Evolutionary conservation across 257 asterid genomes (phyloP), one percentile per base, ranked within the genome.

Genomic region (Solanum bulbocastanum): DNA sequence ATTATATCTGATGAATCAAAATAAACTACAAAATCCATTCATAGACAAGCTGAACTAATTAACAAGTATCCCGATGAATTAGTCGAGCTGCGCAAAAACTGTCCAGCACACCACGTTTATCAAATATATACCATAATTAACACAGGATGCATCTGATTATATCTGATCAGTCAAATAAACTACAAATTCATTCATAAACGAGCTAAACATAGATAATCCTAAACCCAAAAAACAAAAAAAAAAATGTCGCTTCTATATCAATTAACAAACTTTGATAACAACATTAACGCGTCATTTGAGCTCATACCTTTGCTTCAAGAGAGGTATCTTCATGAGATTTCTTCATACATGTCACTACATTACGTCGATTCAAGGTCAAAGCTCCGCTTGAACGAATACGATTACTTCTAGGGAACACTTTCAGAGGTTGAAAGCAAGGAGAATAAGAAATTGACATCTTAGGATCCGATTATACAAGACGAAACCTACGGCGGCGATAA

Each of bases 391-490:
- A 87, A 90, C 86, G 40, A 30, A 87, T 30, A 40, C 49, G 69
- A 56, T 83, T 89, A 86, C 86, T 75, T 85, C 76, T 88, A 23
- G 92, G 49, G 25, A 88, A 44, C 14, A 89, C 72, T 88, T 86
- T 91, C 1, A 91, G 93, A 49, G 92, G 88, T 69, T 71, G 91
- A 88, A 92, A 88, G 75, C 88, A 91, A 78, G 90, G 88, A 37
- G 92, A 87, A 87, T 87, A 89, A 15, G 94, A 90, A 87, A 90
- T 87, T 36, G 95, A 91, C 98, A 93, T 94, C 56, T 66, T 46
- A 49, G 65, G 37, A 27, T 84, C 82, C 37, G 18, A 65, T 42
- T 10, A 42, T 8, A 5, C 40, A 66, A 66, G 18, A 30, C 23
- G 78, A 0, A 71, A 32, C 78, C 2, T 2, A 71, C 0, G 78